Conservation (phyloP, 2,329 filamentous ascomycete species). For the Paraphoma sp. region DNA sequence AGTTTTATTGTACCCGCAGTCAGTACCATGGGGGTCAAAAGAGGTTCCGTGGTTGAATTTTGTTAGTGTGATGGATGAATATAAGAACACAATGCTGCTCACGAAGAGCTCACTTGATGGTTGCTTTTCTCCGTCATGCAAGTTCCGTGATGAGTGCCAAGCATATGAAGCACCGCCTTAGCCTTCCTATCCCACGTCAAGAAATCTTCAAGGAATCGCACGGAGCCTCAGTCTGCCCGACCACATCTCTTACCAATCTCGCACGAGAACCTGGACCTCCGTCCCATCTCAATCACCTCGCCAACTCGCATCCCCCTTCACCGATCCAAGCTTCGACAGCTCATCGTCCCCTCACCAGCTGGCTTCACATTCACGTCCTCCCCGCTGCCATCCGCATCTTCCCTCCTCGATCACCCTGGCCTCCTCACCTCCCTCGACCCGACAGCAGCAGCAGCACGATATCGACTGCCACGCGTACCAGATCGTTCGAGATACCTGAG, state of each 20-base stretch:
- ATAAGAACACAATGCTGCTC: too few relatives aligned
- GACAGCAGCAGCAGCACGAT: slow-evolving; percentile 5
- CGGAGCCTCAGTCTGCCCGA: slow-evolving; percentile 34
- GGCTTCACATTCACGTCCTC: slow-evolving; percentile 24
- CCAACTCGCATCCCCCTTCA: slow-evolving; percentile 23
- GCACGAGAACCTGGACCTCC: slow-evolving; percentile 21
- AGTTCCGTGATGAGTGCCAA: slow-evolving; percentile 18
- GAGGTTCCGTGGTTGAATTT: too few relatives aligned
- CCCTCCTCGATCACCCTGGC: slow-evolving; percentile 12
- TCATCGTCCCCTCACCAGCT: slow-evolving; percentile 20
- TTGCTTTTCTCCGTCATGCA: not conserved
- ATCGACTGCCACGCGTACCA: slow-evolving; percentile 13
- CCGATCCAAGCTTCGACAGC: slow-evolving; percentile 21
- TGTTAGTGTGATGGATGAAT: too few relatives aligned
- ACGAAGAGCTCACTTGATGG: too few relatives aligned
- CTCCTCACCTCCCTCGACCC: slow-evolving; percentile 13
- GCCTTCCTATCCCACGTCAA: slow-evolving; percentile 38
- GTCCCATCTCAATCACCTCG: slow-evolving; percentile 18
- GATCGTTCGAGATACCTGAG: slow-evolving; percentile 12
- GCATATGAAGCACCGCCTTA: slow-evolving; percentile 28
- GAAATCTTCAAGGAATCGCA: slow-evolving; percentile 38
- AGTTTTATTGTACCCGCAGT: too few relatives aligned
- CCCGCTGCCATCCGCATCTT: slow-evolving; percentile 33
- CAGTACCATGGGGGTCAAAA: too few relatives aligned
- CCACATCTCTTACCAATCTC: slow-evolving; percentile 35